These are phyloP conservation scores for Stagonosporopsis cucurbitacearum DNA, from an alignment of 2,329 filamentous ascomycete species.

Conservation along the genomic window DNA sequence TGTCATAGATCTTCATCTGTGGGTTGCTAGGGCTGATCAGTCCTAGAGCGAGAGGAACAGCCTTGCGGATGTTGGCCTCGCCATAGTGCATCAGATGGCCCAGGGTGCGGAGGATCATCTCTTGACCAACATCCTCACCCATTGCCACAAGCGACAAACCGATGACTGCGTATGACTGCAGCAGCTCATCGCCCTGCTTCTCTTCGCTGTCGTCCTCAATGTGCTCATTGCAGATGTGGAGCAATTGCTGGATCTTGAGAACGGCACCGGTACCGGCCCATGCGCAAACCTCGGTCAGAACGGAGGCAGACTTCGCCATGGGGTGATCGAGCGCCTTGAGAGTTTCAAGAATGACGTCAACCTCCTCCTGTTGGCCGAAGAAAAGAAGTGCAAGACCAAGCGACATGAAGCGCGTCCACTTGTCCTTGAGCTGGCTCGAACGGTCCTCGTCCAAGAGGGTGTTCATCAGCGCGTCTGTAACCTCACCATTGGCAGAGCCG, in stretches of 20 bases:
- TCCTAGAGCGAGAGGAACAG: conserved; percentile 95
- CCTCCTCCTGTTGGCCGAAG: conserved; percentile 96
- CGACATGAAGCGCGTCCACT: conserved; percentile 97
- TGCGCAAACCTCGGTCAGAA: conserved; percentile 94
- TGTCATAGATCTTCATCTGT: conserved; percentile 99
- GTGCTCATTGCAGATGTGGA: conserved; percentile 98
- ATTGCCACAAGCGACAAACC: conserved; percentile 94
- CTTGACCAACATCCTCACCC: conserved; percentile 97
- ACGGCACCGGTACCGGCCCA: conserved; percentile 98
- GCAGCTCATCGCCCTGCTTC: conserved; percentile 92
- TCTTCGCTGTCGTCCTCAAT: conserved; percentile 88
- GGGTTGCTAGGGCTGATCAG: conserved; percentile 97
- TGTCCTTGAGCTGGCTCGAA: conserved; percentile 89
- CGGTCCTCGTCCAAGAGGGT: conserved; percentile 94
- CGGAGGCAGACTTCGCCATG: conserved; percentile 93
- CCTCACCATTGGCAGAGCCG: conserved; percentile 87
- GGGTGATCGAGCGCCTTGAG: conserved; percentile 97
- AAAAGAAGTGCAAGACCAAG: conserved; percentile 91
- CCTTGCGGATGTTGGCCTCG: conserved; percentile 94
- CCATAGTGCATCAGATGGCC: conserved; percentile 99
- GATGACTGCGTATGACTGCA: conserved; percentile 94
- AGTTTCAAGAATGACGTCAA: conserved; percentile 97
- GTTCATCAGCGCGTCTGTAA: conserved; percentile 89
- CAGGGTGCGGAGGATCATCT: conserved; percentile 98
- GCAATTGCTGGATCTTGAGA: conserved; percentile 93